Percentiles rank a stretch among this genome's conserved stretches.
Conservation (phyloP, 2,329 filamentous ascomycete genomes). For the Xylaria sp. region DNA sequence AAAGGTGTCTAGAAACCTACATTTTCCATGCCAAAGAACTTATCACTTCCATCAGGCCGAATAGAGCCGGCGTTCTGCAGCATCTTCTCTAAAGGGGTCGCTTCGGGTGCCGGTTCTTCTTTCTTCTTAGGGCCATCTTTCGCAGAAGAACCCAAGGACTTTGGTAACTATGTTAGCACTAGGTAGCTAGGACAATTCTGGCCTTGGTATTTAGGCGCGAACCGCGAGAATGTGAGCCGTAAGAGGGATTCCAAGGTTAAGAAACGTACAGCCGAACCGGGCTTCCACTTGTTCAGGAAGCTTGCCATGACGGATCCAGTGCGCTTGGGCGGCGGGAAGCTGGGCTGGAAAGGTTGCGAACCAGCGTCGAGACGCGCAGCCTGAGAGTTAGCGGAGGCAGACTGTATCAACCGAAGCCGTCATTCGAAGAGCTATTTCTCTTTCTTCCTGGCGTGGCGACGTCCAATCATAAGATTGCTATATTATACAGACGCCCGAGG, state of each 20-base stretch:
- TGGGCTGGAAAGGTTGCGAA: slow-evolving; percentile 29
- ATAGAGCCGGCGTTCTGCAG: slow-evolving; percentile 83
- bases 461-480: slow-evolving; percentile 25
- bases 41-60: slow-evolving; percentile 90
- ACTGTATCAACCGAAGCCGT: slow-evolving; percentile 38
- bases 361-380: slow-evolving; percentile 45
- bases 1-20: slow-evolving; percentile 60
- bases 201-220: not conserved
- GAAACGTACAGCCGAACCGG: slow-evolving; percentile 63
- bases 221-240: slow-evolving; percentile 5
- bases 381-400: slow-evolving; percentile 39
- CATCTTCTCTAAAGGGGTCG: slow-evolving; percentile 76
- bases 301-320: slow-evolving; percentile 59
- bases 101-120: slow-evolving; percentile 67
- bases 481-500: slow-evolving; percentile 26
- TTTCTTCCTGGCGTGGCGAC: slow-evolving; percentile 27
- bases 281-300: slow-evolving; percentile 70
- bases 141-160: slow-evolving; percentile 57
- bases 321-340: slow-evolving; percentile 13
- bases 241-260: slow-evolving; percentile 20
- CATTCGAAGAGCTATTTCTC: slow-evolving; percentile 43
- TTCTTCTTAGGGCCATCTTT: slow-evolving; percentile 66
- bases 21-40: slow-evolving; percentile 98
- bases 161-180: slow-evolving; percentile 45
- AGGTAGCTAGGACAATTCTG: slow-evolving; percentile 9